Evolutionary conservation across 2,329 filamentous ascomycete species (phyloP), one percentile per base, ranked within the genome.

Genomic region (Graphilbum ipis-grandicollis): DNA sequence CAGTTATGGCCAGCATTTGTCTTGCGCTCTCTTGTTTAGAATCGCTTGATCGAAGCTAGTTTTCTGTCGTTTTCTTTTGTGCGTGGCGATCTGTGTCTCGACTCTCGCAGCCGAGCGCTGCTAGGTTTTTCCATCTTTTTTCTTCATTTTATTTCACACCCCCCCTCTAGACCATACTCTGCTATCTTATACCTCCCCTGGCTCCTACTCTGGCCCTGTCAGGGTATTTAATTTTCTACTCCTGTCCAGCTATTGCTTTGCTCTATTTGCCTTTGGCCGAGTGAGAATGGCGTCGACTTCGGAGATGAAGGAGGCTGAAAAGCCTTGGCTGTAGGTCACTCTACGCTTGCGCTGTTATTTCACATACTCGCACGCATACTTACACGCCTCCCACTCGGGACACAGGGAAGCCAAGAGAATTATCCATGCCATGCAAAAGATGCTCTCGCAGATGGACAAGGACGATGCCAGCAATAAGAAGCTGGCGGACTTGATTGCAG

Each of bases 31-130:
- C 29, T 35, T 31, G 32, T 35, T 34, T 35, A 37, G 36, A 37
- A 41, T 34, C 36, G 36, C 39, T 43, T 43, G 44, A 46, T 39
- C 41, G 36, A 19, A 44, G 43, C 38, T 44, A 43, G 44, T 33
- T 28, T 28, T 28, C 26, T 28, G 5, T 13, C 26, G 14, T 13
- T 28, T 13, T 28, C 23, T 28, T 28, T 28, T 5, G 21, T 23
- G 8, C 14, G 14, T 28, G 10, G 8, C 14, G 14, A 5, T 28
- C 14, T 28, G 10, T 28, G 10, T n/a, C 26, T 25, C 23, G 8
- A 25, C 23, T 25, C 13, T 25, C 23, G 7, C 7, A 25, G 23
- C 23, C 13, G 8, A 8, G 7, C 23, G 7, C 23, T 25, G 7
- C 23, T 25, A 28, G 14, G 14, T n/a, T 28, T 13, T n/a, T 28